Evolutionary conservation across 2,329 filamentous ascomycete genomes (phyloP).

Genomic region (Botrytis byssoidea): DNA sequence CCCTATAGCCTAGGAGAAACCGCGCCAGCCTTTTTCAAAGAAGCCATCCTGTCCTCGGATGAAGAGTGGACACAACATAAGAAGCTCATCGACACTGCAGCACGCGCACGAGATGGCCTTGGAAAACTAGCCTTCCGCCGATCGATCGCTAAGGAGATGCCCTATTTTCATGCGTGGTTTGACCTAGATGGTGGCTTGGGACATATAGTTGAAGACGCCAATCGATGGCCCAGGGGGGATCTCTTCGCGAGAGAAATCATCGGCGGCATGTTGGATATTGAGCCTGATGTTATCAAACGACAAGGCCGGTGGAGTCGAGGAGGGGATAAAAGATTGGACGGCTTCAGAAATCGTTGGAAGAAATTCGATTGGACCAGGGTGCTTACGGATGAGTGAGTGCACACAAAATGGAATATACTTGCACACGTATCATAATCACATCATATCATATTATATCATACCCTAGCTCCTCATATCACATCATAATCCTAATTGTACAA

Average conservation of each 20-base stretch:
- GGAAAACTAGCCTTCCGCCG: conserved; percentile 81
- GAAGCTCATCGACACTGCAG: conserved; percentile 86
- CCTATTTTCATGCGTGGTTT: conserved; percentile 98
- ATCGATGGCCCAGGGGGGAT: conserved; percentile 85
- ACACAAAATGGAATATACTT: neutral
- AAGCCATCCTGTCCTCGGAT: conserved; percentile 84
- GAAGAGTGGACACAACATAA: conserved; percentile 95
- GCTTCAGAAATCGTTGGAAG: conserved; percentile 76
- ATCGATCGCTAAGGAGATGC: conserved; percentile 89
- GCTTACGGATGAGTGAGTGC: conserved; percentile 40
- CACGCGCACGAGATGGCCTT: conserved; percentile 61
- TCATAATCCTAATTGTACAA: conserved; percentile 3
- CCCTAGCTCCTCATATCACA: neutral
- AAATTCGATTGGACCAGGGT: conserved; percentile 70
- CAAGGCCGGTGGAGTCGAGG: conserved; percentile 78
- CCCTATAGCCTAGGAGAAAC: conserved; percentile 89
- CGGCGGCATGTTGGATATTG: conserved; percentile 85
- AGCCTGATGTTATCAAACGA: conserved; percentile 79
- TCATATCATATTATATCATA: neutral
- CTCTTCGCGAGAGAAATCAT: conserved; percentile 89
- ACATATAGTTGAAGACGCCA: conserved; percentile 84
- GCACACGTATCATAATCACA: conserved; percentile 1
- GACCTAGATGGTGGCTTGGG: conserved; percentile 86
- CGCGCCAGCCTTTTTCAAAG: conserved; percentile 90
- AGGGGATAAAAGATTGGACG: conserved; percentile 62